A percentile compares a stretch with the other conserved stretches of the same genome.
These are phyloP conservation scores for Thraustochytrium sp. DNA, from an alignment of 352 stramenopile genomes.

Conservation along the genomic window DNA sequence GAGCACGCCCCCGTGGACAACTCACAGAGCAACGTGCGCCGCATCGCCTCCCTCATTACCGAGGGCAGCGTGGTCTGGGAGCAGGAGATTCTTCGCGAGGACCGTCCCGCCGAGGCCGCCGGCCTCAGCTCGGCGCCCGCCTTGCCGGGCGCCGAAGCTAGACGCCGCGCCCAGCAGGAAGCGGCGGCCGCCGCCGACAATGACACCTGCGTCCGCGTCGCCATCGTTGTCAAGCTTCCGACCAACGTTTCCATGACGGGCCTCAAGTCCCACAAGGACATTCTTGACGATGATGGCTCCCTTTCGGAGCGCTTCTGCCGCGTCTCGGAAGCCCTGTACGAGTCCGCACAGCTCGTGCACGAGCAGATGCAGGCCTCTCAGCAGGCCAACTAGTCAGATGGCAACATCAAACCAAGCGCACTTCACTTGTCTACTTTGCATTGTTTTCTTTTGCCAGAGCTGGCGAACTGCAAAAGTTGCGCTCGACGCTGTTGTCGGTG, in stretches of 20 bases:
- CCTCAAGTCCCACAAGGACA: neutral
- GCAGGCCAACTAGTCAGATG: neutral
- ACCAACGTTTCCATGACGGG: neutral
- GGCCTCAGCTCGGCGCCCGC: too few species aligned
- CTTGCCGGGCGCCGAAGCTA: too few species aligned
- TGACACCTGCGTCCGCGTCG: neutral
- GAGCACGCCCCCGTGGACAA: neutral
- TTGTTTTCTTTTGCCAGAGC: too few species aligned
- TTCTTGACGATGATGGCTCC: neutral
- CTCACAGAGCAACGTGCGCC: neutral
- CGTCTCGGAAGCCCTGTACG: neutral
- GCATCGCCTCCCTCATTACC: neutral
- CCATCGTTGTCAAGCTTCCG: neutral
- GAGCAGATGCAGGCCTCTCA: neutral
- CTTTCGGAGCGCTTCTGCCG: neutral
- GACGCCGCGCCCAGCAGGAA: too few species aligned
- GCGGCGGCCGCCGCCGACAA: too few species aligned
- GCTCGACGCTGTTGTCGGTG: too few species aligned
- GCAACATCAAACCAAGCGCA: neutral
- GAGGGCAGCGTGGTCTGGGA: conserved; percentile 6
- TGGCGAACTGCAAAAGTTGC: too few species aligned
- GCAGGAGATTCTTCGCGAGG: conserved; percentile 12
- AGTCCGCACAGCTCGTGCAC: neutral
- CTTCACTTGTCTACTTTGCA: too few species aligned
- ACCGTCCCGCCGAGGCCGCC: neutral